Evolutionary conservation across 768 basidiomycete genomes (phyloP), one percentile per base, ranked within the genome.

Genomic region (Phanerodontia chrysosporium): DNA sequence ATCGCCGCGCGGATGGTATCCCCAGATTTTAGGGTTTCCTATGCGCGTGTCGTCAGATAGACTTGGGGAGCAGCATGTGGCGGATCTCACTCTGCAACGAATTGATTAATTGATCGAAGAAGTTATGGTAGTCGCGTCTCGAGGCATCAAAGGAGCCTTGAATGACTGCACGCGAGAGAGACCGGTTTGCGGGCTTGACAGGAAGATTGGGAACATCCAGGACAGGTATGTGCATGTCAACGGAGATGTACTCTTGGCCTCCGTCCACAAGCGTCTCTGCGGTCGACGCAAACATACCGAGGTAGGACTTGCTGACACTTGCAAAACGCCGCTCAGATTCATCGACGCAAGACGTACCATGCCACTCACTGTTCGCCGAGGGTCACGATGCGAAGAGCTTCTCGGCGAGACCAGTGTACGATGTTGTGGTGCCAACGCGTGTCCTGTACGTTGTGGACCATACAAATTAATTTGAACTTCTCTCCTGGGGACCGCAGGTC

Each of bases 401-500:
- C 66, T 24, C 75, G 66, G 36, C 69, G 69, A 29, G 75, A 63
- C 76, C 77, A 79, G 49, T 72, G 69, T 18, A 70, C 59, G 18
- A 76, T 75, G 21, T 62, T 48, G 7, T 35, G 60, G 49, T 74
- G 75, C 72, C 73, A 77, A 2, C 49, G 49, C 13, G 53, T 39
- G 45, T 63, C 74, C 57, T 58, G 58, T 18, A 70, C 65, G 56
- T 78, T 71, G 57, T 79, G 78, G 0, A 77, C 75, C 28, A 75
- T 72, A 65, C 77, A 79, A n/a, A 75, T 72, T 32, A 78, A 60
- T 51, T 73, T 67, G 64, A 79, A 79, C 60, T 78, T 79, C 56
- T 72, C 71, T 18, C 63, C 65, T 1, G 57, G 60, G 21, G 69
- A 66, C 18, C 75, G 70, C n/a, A 65, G 62, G 58, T 76, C 74